Base-by-base conservation (phyloP, 2,329 filamentous ascomycete genomes). In the Pyrenophora tritici-repentis region DNA sequence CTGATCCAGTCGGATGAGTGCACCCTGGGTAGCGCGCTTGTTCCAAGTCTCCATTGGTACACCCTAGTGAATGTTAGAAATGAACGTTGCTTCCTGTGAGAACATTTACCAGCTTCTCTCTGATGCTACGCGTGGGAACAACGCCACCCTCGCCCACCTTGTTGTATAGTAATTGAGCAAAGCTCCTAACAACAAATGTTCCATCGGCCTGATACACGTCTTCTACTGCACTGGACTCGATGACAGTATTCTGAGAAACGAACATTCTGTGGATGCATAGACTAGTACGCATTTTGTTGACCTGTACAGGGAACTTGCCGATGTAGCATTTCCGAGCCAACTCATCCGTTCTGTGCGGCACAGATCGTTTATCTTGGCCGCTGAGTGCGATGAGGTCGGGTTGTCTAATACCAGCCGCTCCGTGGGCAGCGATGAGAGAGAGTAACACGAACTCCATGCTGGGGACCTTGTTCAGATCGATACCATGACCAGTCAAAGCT, bases 361-460 rank as follows among this genome's bases (percentile, higher is more conserved):
- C 80, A 1, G 85, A 87, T 38, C 84, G 78, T 64, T 86, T 87
- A 66, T 87, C 84, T 69, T 87, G 85, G 5, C 81, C 81, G 56
- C 82, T 84, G 17, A 81, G 61, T 44, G 70, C 73, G 34, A 78
- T 76, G 32, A 87, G 68, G 2, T 83, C 78, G 2, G 82, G 79
- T 63, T 87, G 85, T 2, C 81, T 66, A 37, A 87, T 81, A 5
- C 85, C 85, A 13, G 74, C 67, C 14, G 75, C 71, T 36, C 83
- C 81, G 47, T 74, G 74, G 8, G 79, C 77, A 6, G 83, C 83
- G 55, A 87, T 85, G 43, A 85, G 78, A 8, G 81, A 83, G 2
- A 87, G 71, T 14, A 84, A 71, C 10, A 75, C 73, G 56, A 86
- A 86, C 56, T 86, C 82, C 46, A 80, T 74, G 0, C 73, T 70